Evolutionary conservation across 2,329 filamentous ascomycete species (phyloP).

Genomic region (Colletotrichum zoysiae): DNA sequence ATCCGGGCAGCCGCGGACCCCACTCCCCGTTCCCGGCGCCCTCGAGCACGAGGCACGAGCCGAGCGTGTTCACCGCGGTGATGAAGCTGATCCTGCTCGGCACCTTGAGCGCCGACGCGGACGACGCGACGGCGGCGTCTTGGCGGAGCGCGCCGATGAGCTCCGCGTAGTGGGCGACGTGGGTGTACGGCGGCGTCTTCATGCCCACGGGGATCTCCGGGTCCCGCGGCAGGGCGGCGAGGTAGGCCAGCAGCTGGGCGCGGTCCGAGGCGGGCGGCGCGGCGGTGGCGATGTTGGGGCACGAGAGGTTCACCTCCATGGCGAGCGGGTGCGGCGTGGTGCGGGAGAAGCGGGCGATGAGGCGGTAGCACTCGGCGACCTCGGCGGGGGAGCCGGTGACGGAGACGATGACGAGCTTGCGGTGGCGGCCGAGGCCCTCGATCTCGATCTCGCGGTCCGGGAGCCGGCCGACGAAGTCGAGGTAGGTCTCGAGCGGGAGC

Average conservation of each 20-base stretch:
- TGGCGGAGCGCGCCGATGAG: constrained; percentile 64
- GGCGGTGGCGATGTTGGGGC: constrained; percentile 77
- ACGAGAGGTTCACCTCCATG: constrained; percentile 83
- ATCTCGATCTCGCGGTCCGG: constrained; percentile 43
- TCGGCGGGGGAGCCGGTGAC: constrained; percentile 75
- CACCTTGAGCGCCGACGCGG: constrained; percentile 32
- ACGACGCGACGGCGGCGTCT: constrained; percentile 33
- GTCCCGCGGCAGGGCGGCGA: constrained; percentile 59
- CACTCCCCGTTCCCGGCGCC: constrained; percentile 24
- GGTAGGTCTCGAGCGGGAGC: constrained; percentile 68
- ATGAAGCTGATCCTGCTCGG: constrained; percentile 69
- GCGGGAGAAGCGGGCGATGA: constrained; percentile 57
- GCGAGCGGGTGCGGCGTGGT: constrained; percentile 65
- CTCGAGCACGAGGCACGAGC: constrained; percentile 72
- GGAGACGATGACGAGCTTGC: constrained; percentile 76
- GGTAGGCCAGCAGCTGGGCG: constrained; percentile 64
- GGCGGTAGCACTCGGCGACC: constrained; percentile 67
- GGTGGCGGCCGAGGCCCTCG: constrained; percentile 31
- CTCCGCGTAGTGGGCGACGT: constrained; percentile 72
- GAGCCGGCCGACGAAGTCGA: constrained; percentile 66
- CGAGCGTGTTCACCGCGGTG: constrained; percentile 80
- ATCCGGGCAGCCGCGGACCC: constrained; percentile 59
- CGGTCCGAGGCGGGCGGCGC: constrained; percentile 79
- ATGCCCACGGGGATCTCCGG: constrained; percentile 66
- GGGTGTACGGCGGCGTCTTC: constrained; percentile 83